phyloP scores from a whole-genome alignment of 1,139 yeast genomes.

The Hanseniaspora sp. region DNA sequence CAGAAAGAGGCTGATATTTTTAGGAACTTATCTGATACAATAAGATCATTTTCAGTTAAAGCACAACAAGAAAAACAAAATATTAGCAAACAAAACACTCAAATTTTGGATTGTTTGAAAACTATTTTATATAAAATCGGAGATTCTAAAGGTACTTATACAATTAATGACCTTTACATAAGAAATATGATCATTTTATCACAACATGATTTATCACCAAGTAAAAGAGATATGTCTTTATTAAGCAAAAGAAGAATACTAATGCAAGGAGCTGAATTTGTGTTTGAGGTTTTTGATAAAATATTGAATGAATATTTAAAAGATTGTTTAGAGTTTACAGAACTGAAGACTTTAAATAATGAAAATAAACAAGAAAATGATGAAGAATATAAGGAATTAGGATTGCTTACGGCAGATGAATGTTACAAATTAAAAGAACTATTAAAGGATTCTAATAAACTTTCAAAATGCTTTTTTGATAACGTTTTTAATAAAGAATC shows the following conservation, averaged over 20 bases:
- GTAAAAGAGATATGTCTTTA: constrained; percentile 28
- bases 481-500: background rate
- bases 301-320: constrained; percentile 9
- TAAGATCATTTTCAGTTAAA: constrained; percentile 30
- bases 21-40: constrained; percentile 29
- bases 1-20: constrained; percentile 31
- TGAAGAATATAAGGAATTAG: background rate
- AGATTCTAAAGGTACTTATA: constrained; percentile 31
- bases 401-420: background rate
- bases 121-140: constrained; percentile 27
- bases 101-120: constrained; percentile 27
- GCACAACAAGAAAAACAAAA: constrained; percentile 29
- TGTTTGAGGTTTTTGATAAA: constrained; percentile 20
- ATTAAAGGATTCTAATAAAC: constrained; percentile 1
- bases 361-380: background rate
- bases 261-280: constrained; percentile 26
- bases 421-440: background rate
- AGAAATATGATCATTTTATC: constrained; percentile 30
- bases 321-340: background rate
- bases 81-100: constrained; percentile 26
- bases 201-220: constrained; percentile 23
- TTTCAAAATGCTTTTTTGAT: constrained; percentile 11
- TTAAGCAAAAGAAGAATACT: constrained; percentile 29
- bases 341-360: background rate
- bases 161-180: constrained; percentile 33